These are phyloP conservation scores for Acanthamoeba royreba DNA, from an alignment of 208 protist species.

Conservation along the genomic window DNA sequence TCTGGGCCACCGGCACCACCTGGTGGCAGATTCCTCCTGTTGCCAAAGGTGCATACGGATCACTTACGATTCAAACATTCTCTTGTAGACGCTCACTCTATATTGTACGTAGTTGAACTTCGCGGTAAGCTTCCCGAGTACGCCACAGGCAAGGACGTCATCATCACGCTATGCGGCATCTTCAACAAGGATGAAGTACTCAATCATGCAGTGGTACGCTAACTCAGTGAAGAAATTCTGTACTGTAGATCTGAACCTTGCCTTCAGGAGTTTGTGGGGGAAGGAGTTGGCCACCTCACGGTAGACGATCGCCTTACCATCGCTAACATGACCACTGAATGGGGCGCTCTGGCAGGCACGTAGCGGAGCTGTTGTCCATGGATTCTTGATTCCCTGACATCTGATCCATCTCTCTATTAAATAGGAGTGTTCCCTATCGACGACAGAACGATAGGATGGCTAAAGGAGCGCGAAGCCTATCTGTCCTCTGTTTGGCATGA, in stretches of 20 bases:
- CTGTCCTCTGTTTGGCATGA: neutral
- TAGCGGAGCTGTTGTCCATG: neutral
- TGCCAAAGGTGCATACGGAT: constrained; percentile 25
- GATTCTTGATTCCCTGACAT: neutral
- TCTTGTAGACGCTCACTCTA: neutral
- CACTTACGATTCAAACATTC: neutral
- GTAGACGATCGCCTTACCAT: constrained; percentile 80
- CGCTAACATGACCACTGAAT: constrained; percentile 84
- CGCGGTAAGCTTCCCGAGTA: constrained; percentile 64
- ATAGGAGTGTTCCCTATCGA: constrained; percentile 78
- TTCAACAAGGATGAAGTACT: constrained; percentile 79
- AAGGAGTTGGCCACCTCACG: constrained; percentile 55
- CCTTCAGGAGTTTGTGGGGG: constrained; percentile 71
- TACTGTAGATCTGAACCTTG: constrained; percentile 59
- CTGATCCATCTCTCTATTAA: neutral
- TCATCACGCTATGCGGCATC: constrained; percentile 78
- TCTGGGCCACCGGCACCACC: constrained; percentile 78
- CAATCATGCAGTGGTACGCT: constrained; percentile 6
- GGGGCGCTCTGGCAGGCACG: constrained; percentile 71
- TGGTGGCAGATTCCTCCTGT: constrained; percentile 81
- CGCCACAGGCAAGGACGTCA: constrained; percentile 81
- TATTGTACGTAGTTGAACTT: constrained; percentile 52
- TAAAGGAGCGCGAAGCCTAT: constrained; percentile 24
- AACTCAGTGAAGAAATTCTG: neutral
- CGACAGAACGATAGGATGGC: constrained; percentile 62